Percentiles rank a stretch among this genome's conserved stretches.
phyloP scores from a whole-genome alignment of 345 rosid species.

The Citrus australasica region DNA sequence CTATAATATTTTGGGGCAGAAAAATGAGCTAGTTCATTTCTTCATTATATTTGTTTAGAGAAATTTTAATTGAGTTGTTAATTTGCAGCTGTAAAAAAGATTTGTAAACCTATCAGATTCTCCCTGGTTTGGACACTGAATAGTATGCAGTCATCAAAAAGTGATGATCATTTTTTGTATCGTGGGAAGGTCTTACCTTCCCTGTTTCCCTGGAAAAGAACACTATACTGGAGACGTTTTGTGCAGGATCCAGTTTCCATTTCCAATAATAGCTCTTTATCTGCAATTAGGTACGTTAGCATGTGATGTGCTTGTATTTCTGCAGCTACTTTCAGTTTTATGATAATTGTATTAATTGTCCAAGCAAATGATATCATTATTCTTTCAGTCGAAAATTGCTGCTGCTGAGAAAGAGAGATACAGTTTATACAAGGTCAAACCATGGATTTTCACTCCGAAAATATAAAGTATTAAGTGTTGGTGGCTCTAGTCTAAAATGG shows the following conservation, averaged over 20 bases:
- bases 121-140: constrained; percentile 77
- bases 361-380: constrained; percentile 20
- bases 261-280: constrained; percentile 39
- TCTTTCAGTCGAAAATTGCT: constrained; percentile 59
- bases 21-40: constrained; percentile 6
- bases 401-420: constrained; percentile 66
- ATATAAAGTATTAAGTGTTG: constrained; percentile 87
- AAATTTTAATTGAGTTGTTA: constrained; percentile 13
- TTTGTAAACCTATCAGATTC: constrained; percentile 46
- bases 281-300: constrained; percentile 55
- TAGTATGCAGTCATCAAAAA: constrained; percentile 38
- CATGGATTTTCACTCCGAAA: constrained; percentile 84
- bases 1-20: not conserved
- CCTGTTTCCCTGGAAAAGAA: constrained; percentile 90
- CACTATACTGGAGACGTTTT: constrained; percentile 55
- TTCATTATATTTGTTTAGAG: not conserved
- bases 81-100: constrained; percentile 50
- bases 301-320: constrained; percentile 22
- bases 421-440: constrained; percentile 77
- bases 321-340: constrained; percentile 18
- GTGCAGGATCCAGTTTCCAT: constrained; percentile 37
- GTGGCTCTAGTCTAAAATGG: constrained; percentile 92
- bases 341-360: constrained; percentile 10
- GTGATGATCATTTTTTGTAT: constrained; percentile 29
- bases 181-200: constrained; percentile 57